phyloP scores from a whole-genome alignment of 805 yeast genomes.

The Starmerella vitae region DNA sequence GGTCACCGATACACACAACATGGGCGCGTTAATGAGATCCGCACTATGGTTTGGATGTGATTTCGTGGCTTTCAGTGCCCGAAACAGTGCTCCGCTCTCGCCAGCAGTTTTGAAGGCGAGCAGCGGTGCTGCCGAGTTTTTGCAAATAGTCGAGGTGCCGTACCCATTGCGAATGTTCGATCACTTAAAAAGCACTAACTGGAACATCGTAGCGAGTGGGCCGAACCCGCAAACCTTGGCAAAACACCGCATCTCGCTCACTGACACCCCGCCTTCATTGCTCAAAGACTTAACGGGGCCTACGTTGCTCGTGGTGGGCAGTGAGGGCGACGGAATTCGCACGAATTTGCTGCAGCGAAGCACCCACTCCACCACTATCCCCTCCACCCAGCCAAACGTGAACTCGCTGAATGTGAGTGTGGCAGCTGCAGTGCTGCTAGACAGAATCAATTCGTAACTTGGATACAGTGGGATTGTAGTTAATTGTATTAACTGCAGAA shows the following conservation, averaged over 20 bases:
- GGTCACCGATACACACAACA: constrained; percentile 72
- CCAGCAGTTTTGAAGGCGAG: constrained; percentile 71
- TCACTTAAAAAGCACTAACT: constrained; percentile 41
- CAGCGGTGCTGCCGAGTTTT: constrained; percentile 69
- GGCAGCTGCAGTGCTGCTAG: constrained; percentile 60
- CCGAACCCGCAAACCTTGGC: constrained; percentile 22
- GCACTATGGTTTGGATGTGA: constrained; percentile 77
- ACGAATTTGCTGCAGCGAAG: constrained; percentile 40
- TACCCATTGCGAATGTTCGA: constrained; percentile 53
- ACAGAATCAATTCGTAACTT: neutral
- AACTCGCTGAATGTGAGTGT: constrained; percentile 85
- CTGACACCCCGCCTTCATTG: constrained; percentile 25
- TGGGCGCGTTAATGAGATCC: constrained; percentile 70
- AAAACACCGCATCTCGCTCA: constrained; percentile 28
- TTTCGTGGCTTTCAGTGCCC: constrained; percentile 54
- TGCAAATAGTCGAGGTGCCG: constrained; percentile 46
- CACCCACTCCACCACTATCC: constrained; percentile 22
- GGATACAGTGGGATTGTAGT: too few species aligned
- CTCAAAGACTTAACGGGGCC: constrained; percentile 42
- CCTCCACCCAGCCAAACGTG: constrained; percentile 27
- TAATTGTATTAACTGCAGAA: too few species aligned
- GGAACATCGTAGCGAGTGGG: constrained; percentile 59
- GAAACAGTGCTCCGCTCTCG: constrained; percentile 59
- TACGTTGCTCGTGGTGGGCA: constrained; percentile 60
- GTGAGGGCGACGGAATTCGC: constrained; percentile 75